Evolutionary conservation across 352 stramenopile genomes (phyloP), one percentile per base, ranked within the genome.

Genomic region (Phytophthora pini): DNA sequence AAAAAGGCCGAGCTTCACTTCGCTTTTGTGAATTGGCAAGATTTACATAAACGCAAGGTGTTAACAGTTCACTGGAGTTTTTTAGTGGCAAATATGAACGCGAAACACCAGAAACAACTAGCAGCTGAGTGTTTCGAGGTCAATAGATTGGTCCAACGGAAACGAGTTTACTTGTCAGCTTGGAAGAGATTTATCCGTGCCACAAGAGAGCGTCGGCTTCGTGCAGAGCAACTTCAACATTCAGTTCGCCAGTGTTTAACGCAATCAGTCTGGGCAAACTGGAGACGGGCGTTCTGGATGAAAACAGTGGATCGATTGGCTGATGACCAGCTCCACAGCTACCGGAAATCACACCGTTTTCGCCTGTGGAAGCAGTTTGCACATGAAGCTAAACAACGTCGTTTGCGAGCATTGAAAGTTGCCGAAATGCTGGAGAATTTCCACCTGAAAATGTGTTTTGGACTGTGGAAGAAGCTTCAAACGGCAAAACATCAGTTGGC

Each of bases 291-390:
- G 12, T 70, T 69, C 40, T 66, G 56, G 46, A 32, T 56, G 5
- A 24, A 3, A 47, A 55, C 15, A 22, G 46, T 45, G 1, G 46
- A 46, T 57, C 24, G 41, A 20, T 24, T 78, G 20, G 65, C 65
- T 5, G 51, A 54, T 9, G 31, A 53, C 0, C 67, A 78, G 5
- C 56, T 67, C 1, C 43, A 52, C 1, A 46, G 32, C 1, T 64
- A 52, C 27, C 45, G 50, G 6, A 72, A 60, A 26, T 38, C 52
- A 0, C 43, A 34, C 7, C 11, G 31, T 0, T 67, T 78, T 38
- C 51, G 56, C 9, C 12, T 62, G 22, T 84, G 76, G 76, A 68
- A 70, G 6, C 44, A 56, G 2, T 51, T 68, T 36, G 43, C 58
- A 11, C 1, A 38, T 4, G 9, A 4, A 12, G 46, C 52, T 15